These are phyloP conservation scores for Quercus phellos DNA, from an alignment of 331 rosid species.

Conservation along the genomic window DNA sequence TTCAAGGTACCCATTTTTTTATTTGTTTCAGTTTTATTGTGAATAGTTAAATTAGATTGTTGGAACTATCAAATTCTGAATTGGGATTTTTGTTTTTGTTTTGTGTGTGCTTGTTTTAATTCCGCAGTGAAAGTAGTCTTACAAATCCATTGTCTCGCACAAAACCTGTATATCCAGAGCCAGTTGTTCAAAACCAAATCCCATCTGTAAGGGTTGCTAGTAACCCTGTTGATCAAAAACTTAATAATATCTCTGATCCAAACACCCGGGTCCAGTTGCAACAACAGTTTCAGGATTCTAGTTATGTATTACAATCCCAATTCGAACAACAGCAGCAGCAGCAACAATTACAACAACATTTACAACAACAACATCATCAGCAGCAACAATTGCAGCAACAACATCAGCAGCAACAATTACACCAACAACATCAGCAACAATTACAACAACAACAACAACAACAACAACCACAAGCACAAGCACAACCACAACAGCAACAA, in stretches of 20 bases:
- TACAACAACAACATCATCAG: constrained; percentile 9
- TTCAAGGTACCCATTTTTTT: constrained; percentile 55
- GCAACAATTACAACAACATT: not conserved
- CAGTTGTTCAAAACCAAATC: constrained; percentile 51
- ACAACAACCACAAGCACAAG: not conserved
- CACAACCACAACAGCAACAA: constrained; percentile 38
- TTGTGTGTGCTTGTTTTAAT: constrained; percentile 21
- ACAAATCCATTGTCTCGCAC: constrained; percentile 56
- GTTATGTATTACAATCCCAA: constrained; percentile 41
- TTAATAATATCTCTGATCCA: constrained; percentile 47
- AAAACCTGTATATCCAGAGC: constrained; percentile 78
- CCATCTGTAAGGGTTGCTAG: constrained; percentile 55
- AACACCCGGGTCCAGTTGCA: constrained; percentile 65
- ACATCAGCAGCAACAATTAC: constrained; percentile 14
- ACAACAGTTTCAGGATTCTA: constrained; percentile 43
- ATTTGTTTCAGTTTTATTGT: not conserved
- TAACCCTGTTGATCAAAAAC: constrained; percentile 58
- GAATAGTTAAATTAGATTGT: not conserved
- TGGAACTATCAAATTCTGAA: constrained; percentile 28
- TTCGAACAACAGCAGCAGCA: constrained; percentile 22
- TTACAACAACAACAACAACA: constrained; percentile 17
- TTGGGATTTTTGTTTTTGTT: constrained; percentile 13
- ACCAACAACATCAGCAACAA: not conserved
- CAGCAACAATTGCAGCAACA: constrained; percentile 16
- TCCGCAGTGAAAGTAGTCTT: constrained; percentile 70